Evolutionary conservation across 345 rosid genomes (phyloP).

Genomic region (Pelargonium nanum): DNA sequence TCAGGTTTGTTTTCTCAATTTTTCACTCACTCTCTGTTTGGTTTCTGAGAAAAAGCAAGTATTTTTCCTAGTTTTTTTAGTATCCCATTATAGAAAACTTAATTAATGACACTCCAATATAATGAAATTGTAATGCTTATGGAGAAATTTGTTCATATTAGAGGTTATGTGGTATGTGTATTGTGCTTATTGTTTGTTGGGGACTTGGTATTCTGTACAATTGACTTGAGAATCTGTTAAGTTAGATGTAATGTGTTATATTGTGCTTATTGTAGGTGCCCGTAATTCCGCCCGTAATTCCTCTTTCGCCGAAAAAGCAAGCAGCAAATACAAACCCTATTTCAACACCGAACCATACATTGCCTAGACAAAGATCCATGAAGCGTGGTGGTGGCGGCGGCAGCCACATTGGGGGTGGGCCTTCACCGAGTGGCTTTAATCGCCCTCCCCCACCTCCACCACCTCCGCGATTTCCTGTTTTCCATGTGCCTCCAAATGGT

Average conservation of each 20-base stretch:
- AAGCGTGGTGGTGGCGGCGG: slow-evolving; percentile 27
- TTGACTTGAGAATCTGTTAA: background rate
- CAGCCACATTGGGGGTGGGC: slow-evolving; percentile 20
- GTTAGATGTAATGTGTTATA: background rate
- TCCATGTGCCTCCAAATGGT: slow-evolving; percentile 25
- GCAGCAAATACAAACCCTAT: slow-evolving; percentile 25
- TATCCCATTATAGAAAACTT: background rate
- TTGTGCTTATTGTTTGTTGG: background rate
- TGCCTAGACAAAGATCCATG: slow-evolving; percentile 25
- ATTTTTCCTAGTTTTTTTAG: background rate
- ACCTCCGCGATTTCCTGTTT: slow-evolving; percentile 30
- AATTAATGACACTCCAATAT: too few relatives aligned
- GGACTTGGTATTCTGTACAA: background rate
- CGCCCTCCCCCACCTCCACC: slow-evolving; percentile 31
- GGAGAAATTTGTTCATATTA: background rate
- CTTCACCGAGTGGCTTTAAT: slow-evolving; percentile 17
- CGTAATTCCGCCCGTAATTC: slow-evolving; percentile 12
- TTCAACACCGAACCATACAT: slow-evolving; percentile 20
- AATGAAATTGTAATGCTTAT: too few relatives aligned
- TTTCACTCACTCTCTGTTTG: background rate
- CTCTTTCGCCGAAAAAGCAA: slow-evolving; percentile 22
- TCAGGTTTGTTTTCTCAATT: slow-evolving; percentile 24
- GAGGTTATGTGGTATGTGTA: background rate
- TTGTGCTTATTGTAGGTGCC: slow-evolving; percentile 19
- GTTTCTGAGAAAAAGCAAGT: background rate